A percentile compares a stretch with the other conserved stretches of the same genome.
Evolutionary conservation across 208 protist genomes (phyloP).

Genomic region (Acanthamoeba lenticulata): DNA sequence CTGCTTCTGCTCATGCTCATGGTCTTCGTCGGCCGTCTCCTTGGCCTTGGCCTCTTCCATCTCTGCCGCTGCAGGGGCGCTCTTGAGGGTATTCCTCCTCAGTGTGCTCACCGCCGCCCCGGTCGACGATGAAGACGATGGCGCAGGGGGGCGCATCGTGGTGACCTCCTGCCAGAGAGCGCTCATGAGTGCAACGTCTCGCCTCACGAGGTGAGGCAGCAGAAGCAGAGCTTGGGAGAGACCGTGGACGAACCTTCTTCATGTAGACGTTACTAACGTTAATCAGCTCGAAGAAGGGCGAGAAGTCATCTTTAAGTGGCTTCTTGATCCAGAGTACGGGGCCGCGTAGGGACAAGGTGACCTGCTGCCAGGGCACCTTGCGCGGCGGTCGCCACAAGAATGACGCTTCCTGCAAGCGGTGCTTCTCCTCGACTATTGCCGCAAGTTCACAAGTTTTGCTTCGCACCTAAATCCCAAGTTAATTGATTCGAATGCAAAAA

Average conservation of each 20-base stretch:
- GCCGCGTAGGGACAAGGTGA: neutral
- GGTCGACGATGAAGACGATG: no score
- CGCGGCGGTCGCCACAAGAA: neutral
- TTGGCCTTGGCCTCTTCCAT: neutral
- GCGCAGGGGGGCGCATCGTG: no score
- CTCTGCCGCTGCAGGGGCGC: no score
- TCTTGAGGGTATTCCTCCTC: no score
- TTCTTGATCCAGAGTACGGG: slow-evolving; percentile 14
- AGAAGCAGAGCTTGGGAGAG: neutral
- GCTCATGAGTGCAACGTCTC: neutral
- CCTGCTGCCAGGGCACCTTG: neutral
- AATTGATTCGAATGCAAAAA: no score
- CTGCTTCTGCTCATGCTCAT: neutral
- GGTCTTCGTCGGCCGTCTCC: neutral
- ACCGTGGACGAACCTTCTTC: neutral
- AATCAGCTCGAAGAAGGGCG: neutral
- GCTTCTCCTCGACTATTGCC: no score
- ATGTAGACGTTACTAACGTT: slow-evolving; percentile 32
- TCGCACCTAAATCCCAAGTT: no score
- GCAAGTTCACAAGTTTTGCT: no score
- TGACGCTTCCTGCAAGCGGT: no score
- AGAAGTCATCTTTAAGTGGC: neutral
- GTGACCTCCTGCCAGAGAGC: no score
- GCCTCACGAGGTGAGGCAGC: neutral
- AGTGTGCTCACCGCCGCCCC: neutral